Percentiles rank a stretch among this genome's conserved stretches.
Conservation (phyloP, 108 stramenopile genomes). For the Pseudonitzschia multiseries region DNA sequence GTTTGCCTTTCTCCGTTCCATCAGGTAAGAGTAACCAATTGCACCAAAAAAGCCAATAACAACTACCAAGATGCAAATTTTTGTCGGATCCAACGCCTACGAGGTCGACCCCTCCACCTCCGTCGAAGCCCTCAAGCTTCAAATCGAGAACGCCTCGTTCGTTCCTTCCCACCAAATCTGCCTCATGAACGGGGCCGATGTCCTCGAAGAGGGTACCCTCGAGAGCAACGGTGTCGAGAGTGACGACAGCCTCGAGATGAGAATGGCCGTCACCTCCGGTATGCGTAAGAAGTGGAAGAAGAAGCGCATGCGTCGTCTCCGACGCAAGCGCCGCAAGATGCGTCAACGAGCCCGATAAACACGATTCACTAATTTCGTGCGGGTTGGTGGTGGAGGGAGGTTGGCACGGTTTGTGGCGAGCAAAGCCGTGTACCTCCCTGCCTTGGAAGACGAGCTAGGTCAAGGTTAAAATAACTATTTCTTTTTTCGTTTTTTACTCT, state of each 20-base stretch:
- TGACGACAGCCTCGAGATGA: constrained; percentile 73
- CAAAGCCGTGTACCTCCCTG: constrained; percentile 16
- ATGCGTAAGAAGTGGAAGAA: constrained; percentile 92
- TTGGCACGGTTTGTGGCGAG: constrained; percentile 13
- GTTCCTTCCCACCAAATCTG: constrained; percentile 78
- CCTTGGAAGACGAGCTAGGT: not conserved
- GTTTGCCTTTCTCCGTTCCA: not conserved
- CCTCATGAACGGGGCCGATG: constrained; percentile 64
- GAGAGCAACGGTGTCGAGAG: constrained; percentile 80
- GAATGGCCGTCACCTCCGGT: constrained; percentile 75
- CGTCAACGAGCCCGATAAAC: constrained; percentile 92
- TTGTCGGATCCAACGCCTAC: constrained; percentile 77
- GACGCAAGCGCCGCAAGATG: constrained; percentile 94
- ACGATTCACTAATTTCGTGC: not conserved
- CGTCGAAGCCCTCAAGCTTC: constrained; percentile 80
- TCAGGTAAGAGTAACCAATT: constrained; percentile 75
- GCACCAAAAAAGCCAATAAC: constrained; percentile 4
- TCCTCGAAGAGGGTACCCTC: constrained; percentile 76
- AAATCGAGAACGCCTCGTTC: constrained; percentile 89
- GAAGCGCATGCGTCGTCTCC: constrained; percentile 93
- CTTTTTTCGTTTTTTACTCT: constrained; percentile 55
- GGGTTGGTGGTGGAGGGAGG: constrained; percentile 19
- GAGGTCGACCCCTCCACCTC: constrained; percentile 79
- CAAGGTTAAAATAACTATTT: constrained; percentile 3
- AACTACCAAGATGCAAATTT: constrained; percentile 72